Evolutionary conservation across 495 filamentous ascomycete genomes (phyloP), one percentile per base, ranked within the genome.

Genomic region (Evansstolkia leycettana): DNA sequence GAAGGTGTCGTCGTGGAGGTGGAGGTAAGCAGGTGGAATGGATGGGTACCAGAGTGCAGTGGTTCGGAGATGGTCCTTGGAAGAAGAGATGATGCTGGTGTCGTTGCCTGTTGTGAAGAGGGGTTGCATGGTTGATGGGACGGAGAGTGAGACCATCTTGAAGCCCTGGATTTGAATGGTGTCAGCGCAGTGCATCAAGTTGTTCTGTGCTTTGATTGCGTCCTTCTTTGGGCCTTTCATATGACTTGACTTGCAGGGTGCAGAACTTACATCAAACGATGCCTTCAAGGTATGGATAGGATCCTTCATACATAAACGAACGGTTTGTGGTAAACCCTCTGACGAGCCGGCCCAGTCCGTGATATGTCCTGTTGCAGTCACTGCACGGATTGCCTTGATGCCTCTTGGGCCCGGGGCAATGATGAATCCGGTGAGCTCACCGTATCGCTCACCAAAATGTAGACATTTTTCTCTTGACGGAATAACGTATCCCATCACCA

Each of bases 41-140:
- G 8, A n/a, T 24, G 38, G 38, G 14, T 40, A 40, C 38, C 38
- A 40, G 17, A 40, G 32, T 5, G 32, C 38, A 7, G 27, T 35
- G n/a, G 31, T 35, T 18, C 38, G 33, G 13, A 36, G 38, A n/a
- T n/a, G n/a, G n/a, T n/a, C n/a, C n/a, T n/a, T n/a, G n/a, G n/a
- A n/a, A n/a, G 17, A 27, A 27, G 12, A 29, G 26, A 26, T 24
- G 27, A 5, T 18, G 20, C 18, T 17, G 10, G 38, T 18, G 23
- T 29, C 18, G 6, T 34, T 8, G 14, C 6, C 8, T 14, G 28
- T 25, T 24, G 32, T 16, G 11, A 31, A 40, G 15, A 36, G 33
- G 9, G 38, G 38, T n/a, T 30, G 15, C 13, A 29, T 12, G 27
- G 7, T 27, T n/a, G 32, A n/a, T 29, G 31, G 32, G 8, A 40